Conservation (phyloP, 495 filamentous ascomycete genomes). For the Niebla homalea region DNA sequence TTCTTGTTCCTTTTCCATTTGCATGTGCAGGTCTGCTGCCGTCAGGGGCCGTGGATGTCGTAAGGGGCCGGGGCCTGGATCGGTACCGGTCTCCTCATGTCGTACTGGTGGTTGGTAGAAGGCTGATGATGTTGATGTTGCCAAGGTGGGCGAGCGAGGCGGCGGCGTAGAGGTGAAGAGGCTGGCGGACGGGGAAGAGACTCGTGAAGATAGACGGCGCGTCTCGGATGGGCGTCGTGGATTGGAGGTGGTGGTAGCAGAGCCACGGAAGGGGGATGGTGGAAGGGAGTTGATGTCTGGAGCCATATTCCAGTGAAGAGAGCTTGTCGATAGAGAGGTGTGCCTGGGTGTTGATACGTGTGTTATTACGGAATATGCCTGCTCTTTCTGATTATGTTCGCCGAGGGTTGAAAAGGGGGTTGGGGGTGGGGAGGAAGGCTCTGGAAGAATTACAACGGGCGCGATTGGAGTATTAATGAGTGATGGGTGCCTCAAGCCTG, state of each 20-base stretch:
- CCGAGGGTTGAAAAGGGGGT: too few relatives aligned
- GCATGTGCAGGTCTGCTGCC: slow-evolving; percentile 69
- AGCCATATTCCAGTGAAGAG: slow-evolving; percentile 27
- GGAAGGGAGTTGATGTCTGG: slow-evolving; percentile 51
- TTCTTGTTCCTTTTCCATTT: slow-evolving; percentile 88
- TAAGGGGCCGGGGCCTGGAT: slow-evolving; percentile 51
- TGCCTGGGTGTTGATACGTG: too few relatives aligned
- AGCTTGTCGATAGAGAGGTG: too few relatives aligned
- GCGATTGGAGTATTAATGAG: too few relatives aligned
- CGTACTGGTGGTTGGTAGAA: neutral
- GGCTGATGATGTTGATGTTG: slow-evolving; percentile 2
- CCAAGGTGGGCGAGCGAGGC: slow-evolving; percentile 20
- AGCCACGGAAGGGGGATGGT: slow-evolving; percentile 38
- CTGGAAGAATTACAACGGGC: too few relatives aligned
- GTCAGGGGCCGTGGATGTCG: slow-evolving; percentile 77
- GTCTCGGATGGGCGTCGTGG: slow-evolving; percentile 36
- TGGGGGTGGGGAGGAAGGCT: too few relatives aligned
- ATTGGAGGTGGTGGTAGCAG: slow-evolving; percentile 26
- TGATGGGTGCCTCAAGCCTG: too few relatives aligned
- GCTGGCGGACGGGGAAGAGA: slow-evolving; percentile 32
- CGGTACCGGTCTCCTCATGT: slow-evolving; percentile 42
- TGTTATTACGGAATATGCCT: too few relatives aligned
- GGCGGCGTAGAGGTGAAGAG: slow-evolving; percentile 18
- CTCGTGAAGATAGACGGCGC: slow-evolving; percentile 34
- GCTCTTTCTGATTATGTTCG: too few relatives aligned